phyloP scores from a whole-genome alignment of 2,329 filamentous ascomycete genomes.

The Colletotrichum magnum region DNA sequence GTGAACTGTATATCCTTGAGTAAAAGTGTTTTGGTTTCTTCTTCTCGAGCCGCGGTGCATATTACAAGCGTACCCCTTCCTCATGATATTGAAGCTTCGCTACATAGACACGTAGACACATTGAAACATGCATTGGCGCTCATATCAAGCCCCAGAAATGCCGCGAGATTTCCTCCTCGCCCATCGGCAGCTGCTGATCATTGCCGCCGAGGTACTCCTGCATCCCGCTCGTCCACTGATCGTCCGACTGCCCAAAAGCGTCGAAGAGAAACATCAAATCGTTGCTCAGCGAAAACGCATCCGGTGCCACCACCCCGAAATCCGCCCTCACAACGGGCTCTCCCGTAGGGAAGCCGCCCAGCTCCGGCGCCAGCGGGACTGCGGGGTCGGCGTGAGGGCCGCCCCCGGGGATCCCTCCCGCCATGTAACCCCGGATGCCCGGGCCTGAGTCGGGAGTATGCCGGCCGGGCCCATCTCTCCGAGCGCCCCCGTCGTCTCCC shows the following conservation, averaged over 20 bases:
- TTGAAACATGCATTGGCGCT: background rate
- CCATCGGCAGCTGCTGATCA: conserved; percentile 22
- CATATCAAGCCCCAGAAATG: conserved; percentile 51
- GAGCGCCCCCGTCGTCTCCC: background rate
- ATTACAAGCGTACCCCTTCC: no score
- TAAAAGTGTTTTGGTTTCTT: no score
- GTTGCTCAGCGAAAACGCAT: conserved; percentile 51
- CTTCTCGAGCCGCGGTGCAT: no score
- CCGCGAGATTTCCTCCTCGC: conserved; percentile 49
- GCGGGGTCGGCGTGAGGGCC: accelerated
- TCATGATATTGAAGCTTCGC: no score
- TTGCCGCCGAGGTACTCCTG: conserved; percentile 12
- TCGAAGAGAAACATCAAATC: conserved; percentile 54
- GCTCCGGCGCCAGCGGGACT: background rate
- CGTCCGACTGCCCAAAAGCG: conserved; percentile 46
- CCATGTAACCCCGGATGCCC: background rate
- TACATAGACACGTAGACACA: no score
- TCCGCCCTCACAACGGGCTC: conserved; percentile 4
- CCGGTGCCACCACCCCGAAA: conserved; percentile 44
- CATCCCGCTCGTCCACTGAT: conserved; percentile 3
- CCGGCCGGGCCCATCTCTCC: background rate
- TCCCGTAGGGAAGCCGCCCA: background rate
- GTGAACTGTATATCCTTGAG: no score
- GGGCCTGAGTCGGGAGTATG: background rate
- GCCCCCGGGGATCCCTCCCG: conserved; percentile 21